Conservation (phyloP, 106 monocot genomes). For the Dendrobium chrysotoxum region DNA sequence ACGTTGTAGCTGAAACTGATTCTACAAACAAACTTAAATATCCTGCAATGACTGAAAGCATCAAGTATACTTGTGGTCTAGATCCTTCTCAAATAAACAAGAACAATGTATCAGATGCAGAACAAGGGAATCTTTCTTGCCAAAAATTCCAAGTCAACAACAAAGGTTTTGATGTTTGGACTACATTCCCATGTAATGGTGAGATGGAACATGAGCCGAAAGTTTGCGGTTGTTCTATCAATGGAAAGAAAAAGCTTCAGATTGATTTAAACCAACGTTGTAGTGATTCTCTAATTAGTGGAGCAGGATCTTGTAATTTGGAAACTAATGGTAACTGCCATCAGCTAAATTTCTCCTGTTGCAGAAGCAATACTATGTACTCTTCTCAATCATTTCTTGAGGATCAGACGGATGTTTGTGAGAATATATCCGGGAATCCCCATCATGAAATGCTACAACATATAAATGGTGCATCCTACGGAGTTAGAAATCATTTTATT, state of each 20-base stretch:
- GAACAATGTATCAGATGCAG: slow-evolving; percentile 7
- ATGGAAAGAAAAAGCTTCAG: slow-evolving; percentile 10
- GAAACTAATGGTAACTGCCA: slow-evolving; percentile 2
- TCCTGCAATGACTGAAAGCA: slow-evolving; percentile 11
- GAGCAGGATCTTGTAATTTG: slow-evolving; percentile 8
- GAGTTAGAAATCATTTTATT: not conserved
- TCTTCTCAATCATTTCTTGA: slow-evolving; percentile 5
- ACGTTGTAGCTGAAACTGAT: slow-evolving; percentile 19
- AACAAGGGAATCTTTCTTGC: slow-evolving; percentile 2
- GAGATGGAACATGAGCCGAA: not conserved
- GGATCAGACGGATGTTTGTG: slow-evolving; percentile 1
- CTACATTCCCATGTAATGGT: slow-evolving; percentile 1
- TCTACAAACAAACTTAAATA: not conserved
- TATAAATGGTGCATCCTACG: not conserved
- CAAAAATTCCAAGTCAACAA: slow-evolving; percentile 2
- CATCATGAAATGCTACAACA: not conserved
- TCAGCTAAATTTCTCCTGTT: slow-evolving; percentile 9
- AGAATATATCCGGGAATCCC: slow-evolving; percentile 10
- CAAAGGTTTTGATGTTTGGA: not conserved
- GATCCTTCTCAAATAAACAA: not conserved
- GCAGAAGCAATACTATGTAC: slow-evolving; percentile 4
- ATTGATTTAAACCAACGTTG: slow-evolving; percentile 17
- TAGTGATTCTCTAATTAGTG: slow-evolving; percentile 16
- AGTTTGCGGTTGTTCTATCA: slow-evolving; percentile 4
- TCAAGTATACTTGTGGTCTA: not conserved